A percentile compares a stretch with the other conserved stretches of the same genome.
Evolutionary conservation across 1,139 yeast species (phyloP).

Genomic region (Arxiozyma bovina): DNA sequence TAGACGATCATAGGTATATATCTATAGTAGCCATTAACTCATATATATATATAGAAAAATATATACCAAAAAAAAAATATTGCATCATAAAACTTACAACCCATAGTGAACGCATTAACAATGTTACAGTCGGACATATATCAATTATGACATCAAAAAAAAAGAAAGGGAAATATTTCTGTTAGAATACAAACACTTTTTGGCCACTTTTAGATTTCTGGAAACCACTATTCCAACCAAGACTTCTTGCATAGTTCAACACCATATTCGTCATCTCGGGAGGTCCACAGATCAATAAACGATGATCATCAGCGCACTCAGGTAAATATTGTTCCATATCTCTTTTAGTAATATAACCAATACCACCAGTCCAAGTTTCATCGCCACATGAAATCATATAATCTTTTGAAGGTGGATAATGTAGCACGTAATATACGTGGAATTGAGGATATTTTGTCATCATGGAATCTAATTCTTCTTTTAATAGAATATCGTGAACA

Average conservation of each 20-base stretch:
- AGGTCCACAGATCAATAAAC: conserved; percentile 66
- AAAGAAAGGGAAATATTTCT: not conserved
- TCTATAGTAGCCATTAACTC: not conserved
- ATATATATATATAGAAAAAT: too few relatives aligned
- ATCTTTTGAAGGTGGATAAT: conserved; percentile 40
- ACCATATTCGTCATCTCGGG: conserved; percentile 53
- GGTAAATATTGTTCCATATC: conserved; percentile 62
- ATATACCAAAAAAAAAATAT: too few relatives aligned
- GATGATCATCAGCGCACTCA: conserved; percentile 33
- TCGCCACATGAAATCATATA: conserved; percentile 4
- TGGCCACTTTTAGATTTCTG: conserved; percentile 47
- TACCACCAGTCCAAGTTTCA: conserved; percentile 60
- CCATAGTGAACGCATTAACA: not conserved
- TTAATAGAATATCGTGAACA: conserved; percentile 69
- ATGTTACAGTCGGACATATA: not conserved
- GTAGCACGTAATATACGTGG: conserved; percentile 65
- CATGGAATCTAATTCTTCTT: conserved; percentile 67
- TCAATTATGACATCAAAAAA: not conserved
- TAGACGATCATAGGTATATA: not conserved
- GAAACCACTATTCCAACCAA: conserved; percentile 54
- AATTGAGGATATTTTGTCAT: conserved; percentile 54
- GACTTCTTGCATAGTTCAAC: conserved; percentile 41
- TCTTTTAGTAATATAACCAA: conserved; percentile 77
- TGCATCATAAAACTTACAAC: not conserved
- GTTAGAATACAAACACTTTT: conserved; percentile 59